Evolutionary conservation across 495 filamentous ascomycete genomes (phyloP).

Genomic region (Friedmanniomyces simplex): DNA sequence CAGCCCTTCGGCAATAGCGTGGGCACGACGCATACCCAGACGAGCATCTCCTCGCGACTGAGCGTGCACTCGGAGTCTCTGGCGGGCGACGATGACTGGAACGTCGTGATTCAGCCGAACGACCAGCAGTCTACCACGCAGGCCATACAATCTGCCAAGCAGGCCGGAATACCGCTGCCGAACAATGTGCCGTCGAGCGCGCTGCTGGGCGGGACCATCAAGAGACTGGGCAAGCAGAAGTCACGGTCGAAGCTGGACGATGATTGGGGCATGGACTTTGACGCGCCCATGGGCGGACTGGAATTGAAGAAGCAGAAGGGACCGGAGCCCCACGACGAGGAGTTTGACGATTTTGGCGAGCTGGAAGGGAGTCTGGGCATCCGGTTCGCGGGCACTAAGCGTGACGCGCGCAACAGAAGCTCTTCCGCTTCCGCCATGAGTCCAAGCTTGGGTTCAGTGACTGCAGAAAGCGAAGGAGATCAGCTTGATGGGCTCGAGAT

Average conservation of each 20-base stretch:
- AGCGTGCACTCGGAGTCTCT: conserved; percentile 66
- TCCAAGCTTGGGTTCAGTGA: conserved; percentile 80
- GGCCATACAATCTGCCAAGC: conserved; percentile 75
- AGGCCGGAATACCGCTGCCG: conserved; percentile 87
- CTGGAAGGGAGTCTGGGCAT: conserved; percentile 85
- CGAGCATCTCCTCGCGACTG: conserved; percentile 62
- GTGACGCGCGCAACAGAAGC: conserved; percentile 66
- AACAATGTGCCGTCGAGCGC: conserved; percentile 86
- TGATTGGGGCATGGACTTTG: conserved; percentile 88
- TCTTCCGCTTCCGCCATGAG: conserved; percentile 82
- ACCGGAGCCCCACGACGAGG: conserved; percentile 38
- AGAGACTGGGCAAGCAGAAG: conserved; percentile 74
- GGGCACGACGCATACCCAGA: conserved; percentile 57
- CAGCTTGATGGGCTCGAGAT: conserved; percentile 74
- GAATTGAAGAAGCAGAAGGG: conserved; percentile 38
- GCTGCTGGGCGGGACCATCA: conserved; percentile 86
- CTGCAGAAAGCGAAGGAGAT: conserved; percentile 90
- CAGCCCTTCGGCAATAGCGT: conserved; percentile 45
- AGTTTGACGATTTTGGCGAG: conserved; percentile 72
- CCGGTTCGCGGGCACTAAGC: conserved; percentile 71
- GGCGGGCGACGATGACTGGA: conserved; percentile 70
- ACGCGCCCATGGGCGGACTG: conserved; percentile 47
- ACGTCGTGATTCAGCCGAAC: conserved; percentile 64
- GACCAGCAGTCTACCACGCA: conserved; percentile 70
- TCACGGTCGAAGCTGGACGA: conserved; percentile 61